Base-by-base conservation (phyloP, 2,329 filamentous ascomycete species). In the Lithohypha guttulata region DNA sequence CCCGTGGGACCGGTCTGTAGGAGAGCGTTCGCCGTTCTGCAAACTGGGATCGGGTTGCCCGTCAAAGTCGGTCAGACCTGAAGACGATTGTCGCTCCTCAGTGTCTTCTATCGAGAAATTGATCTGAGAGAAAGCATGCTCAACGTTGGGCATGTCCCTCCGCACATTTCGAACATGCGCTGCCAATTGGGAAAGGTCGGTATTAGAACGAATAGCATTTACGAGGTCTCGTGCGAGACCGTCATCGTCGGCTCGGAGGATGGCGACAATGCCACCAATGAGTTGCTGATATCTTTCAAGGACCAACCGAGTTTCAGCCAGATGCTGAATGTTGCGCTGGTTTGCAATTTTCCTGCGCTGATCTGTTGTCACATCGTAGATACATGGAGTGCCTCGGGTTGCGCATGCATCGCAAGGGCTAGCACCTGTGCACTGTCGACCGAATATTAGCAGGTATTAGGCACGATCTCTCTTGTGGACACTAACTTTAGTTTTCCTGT, bases 301-400 rank as follows among this genome's bases (percentile, higher is more conserved):
- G 19, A 46, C 38, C 4, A 37, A n/a, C 17, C 45, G 44, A 7
- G 47, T 38, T 17, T 48, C 41, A 19, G 38, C 41, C 17, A 52
- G 44, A 26, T 51, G 47, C 31, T 50, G 48, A 3, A 50, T 37
- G 17, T 50, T 50, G 14, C 47, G 43, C 17, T 52, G 49, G 22
- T 49, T 50, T 10, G 49, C 48, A 21, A 50, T 48, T 35, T 52
- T 52, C 11, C 49, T 37, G 17, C 49, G 44, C 33, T 52, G 49
- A 31, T 52, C 49, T 15, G 49, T 46, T 26, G 28, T 47, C 11
- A 46, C 46, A 35, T 52, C 46, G 43, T 52, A 52, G 15, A 49
- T 22, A 35, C 48, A 52, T 11, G 39, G 34, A 29, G 39, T 50
- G 27, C 38, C 42, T 32, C 49, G 48, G 13, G 39, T 41, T 21